Base-by-base conservation (phyloP, 2,329 filamentous ascomycete species). In the Monilinia fructigena region DNA sequence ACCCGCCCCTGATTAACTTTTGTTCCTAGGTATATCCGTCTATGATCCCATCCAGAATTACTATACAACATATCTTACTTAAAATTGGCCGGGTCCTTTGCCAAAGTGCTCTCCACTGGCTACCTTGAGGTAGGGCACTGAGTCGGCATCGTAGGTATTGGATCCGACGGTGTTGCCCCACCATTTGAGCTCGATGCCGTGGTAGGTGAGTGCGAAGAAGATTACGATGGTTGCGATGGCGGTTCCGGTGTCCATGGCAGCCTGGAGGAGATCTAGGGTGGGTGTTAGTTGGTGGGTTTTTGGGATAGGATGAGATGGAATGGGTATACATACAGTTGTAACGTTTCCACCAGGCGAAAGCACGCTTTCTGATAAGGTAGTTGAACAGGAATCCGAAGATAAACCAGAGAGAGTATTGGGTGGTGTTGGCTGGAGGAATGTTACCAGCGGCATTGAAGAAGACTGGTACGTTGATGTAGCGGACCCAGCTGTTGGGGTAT, bases 201-300 rank as follows among this genome's bases (percentile, higher is more conserved):
- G 77, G 70, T 79, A 82, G 69, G 83, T 79, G 20, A 85, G 74
- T 18, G 79, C 77, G 70, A 85, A 85, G 77, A 85, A 83, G 68
- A 85, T 83, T 70, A 85, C 75, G 68, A 85, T 79, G 62, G 77
- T 82, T 0, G 82, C 75, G 56, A 85, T 79, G 63, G 82, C 82
- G 52, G 85, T 80, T 40, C 79, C 82, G 31, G 79, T 80, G 26
- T 79, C 82, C 74, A 82, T 60, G 81, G 18, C 82, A 79, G 20
- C 82, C 81, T 10, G 82, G 20, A 60, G 83, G 31, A 83, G 77
- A 54, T 84, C 81, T 60, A 18, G 28, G 0, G 12, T 7, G 4
- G 10, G 23, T 38, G 28, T 60, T 35, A 35, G 56, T 48, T 35
- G 42, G 3, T 35, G n/a, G 48, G 48, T 14, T 50, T 11, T n/a